phyloP scores from a whole-genome alignment of 1,284 basidiomycete genomes.

The Prillingera fragicola region DNA sequence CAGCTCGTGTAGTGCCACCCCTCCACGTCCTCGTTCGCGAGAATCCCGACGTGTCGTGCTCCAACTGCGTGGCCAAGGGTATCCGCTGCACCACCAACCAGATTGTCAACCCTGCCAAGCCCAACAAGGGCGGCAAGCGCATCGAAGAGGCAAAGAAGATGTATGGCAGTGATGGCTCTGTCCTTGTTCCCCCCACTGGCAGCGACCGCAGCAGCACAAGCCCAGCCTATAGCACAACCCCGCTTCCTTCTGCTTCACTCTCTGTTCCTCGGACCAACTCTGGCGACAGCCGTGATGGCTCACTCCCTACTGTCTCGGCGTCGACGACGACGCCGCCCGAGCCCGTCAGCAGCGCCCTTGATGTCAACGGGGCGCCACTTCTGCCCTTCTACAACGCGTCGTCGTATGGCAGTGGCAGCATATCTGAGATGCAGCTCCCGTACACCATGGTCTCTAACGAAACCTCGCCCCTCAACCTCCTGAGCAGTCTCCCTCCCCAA shows the following conservation, averaged over 20 bases:
- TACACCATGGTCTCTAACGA: too few relatives aligned
- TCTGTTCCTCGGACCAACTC: too few relatives aligned
- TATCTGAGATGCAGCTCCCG: too few relatives aligned
- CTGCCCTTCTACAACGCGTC: neutral
- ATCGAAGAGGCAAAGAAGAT: slow-evolving; percentile 35
- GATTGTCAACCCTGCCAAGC: slow-evolving; percentile 35
- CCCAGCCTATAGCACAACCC: too few relatives aligned
- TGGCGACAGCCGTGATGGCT: neutral
- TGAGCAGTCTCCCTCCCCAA: too few relatives aligned
- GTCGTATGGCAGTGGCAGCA: too few relatives aligned
- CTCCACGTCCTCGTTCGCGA: slow-evolving; percentile 22
- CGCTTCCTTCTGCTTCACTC: too few relatives aligned
- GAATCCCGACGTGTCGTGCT: slow-evolving; percentile 31
- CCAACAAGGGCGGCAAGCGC: slow-evolving; percentile 41
- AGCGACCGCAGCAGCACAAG: too few relatives aligned
- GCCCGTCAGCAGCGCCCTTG: neutral
- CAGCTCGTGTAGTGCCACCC: slow-evolving; percentile 3
- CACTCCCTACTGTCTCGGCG: too few relatives aligned
- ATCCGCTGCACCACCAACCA: slow-evolving; percentile 35
- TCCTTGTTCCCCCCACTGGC: too few relatives aligned
- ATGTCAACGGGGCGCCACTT: neutral
- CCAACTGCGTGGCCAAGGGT: slow-evolving; percentile 36
- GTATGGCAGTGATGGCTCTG: slow-evolving; percentile 24
- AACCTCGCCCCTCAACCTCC: too few relatives aligned
- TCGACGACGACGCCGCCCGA: neutral